Percentiles rank a stretch among this genome's conserved stretches.
Evolutionary conservation across 176 grass and related monocot genomes (phyloP).

Genomic region (Carex cristatella): DNA sequence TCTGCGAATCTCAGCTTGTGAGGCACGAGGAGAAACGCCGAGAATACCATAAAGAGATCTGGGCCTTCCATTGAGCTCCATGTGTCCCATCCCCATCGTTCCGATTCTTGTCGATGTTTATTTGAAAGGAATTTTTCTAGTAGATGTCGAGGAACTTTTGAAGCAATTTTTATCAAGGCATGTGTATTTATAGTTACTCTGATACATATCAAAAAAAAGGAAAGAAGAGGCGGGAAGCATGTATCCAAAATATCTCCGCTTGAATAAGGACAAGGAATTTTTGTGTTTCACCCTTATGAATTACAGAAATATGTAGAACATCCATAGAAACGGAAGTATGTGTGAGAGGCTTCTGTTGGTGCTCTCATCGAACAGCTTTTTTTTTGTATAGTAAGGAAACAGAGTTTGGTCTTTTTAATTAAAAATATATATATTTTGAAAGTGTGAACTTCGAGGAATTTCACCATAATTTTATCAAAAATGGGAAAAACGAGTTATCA

Average conservation of each 20-base stretch:
- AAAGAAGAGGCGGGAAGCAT: not conserved
- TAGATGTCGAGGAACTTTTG: not conserved
- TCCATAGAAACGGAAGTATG: too few species aligned
- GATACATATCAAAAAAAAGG: not conserved
- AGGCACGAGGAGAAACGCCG: conserved; percentile 44
- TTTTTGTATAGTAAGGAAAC: too few species aligned
- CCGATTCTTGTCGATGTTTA: not conserved
- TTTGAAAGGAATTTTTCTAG: not conserved
- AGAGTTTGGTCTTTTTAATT: too few species aligned
- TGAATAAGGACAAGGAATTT: not conserved
- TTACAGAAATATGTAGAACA: not conserved
- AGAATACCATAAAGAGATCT: conserved; percentile 67
- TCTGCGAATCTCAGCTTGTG: conserved; percentile 59
- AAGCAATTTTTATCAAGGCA: not conserved
- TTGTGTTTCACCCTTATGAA: not conserved
- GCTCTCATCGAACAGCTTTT: too few species aligned
- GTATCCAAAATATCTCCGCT: not conserved
- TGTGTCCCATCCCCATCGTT: not conserved
- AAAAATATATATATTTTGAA: too few species aligned
- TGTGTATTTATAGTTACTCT: conserved; percentile 27
- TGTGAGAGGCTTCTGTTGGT: too few species aligned
- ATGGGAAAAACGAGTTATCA: too few species aligned
- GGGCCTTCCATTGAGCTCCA: conserved; percentile 8
- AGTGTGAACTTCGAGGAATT: too few species aligned
- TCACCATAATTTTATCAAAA: too few species aligned